Base-by-base conservation (phyloP, 2,329 filamentous ascomycete species). In the Fusarium pilosicola region DNA sequence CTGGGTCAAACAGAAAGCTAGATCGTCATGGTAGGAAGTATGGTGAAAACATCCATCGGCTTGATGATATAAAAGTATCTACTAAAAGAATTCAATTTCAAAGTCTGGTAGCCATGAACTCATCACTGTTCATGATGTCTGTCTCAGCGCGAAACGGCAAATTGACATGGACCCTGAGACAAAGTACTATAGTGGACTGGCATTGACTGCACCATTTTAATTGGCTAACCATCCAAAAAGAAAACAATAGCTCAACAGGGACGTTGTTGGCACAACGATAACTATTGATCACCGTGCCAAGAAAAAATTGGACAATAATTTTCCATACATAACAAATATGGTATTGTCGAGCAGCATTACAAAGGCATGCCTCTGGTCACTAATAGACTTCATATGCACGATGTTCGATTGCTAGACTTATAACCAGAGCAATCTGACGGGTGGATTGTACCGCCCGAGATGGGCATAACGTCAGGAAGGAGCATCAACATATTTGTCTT, bases 221-320 rank as follows among this genome's bases (percentile, higher is more conserved):
- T 74, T 74, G 72, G 72, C 15, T 42, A 10, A 9, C 15, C 17
- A 12, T 8, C 3, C 15, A 30, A 11, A 14, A 70, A 74, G 54
- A 74, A 74, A 74, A 74, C 60, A 74, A 63, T 42, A 15, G 64
- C 45, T 15, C 24, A 36, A 6, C 34, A 32, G 24, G 34, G 17
- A 34, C 20, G 24, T 41, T 68, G 72, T 74, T 74, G 72, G 38
- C 55, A 73, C 71, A 74, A 74, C 72, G 72, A 74, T 18, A 5
- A 30, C 45, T 30, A 38, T 22, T 24, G 36, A 48, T 59, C 24
- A 58, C 32, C 24, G 22, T 41, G 24, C 38, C 36, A 52, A 49
- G 24, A 34, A 20, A 26, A 49, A 56, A 39, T 44, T 15, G n/a
- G 49, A 45, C 38, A 39, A 12, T 17, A 28, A n/a, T 41, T 42